Conservation (phyloP, 1,284 basidiomycete genomes). For the Leucoagaricus sp. region DNA sequence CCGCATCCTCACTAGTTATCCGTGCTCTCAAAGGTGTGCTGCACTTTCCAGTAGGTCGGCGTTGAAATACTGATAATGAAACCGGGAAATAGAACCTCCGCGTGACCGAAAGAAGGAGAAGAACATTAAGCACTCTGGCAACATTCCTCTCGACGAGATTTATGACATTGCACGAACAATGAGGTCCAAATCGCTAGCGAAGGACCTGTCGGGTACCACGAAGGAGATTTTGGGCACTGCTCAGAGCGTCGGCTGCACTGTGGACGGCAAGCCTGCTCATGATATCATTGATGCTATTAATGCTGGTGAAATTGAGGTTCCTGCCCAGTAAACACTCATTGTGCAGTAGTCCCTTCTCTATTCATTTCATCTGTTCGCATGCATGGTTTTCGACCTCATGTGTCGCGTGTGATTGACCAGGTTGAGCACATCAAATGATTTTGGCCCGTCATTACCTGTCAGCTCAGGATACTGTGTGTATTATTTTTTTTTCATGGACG, state of each 20-base stretch:
- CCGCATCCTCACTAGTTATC: slow-evolving; percentile 98
- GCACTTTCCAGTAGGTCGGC: slow-evolving; percentile 14
- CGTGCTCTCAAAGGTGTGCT: slow-evolving; percentile 90
- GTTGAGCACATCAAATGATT: no score
- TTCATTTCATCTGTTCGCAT: slow-evolving; percentile 4
- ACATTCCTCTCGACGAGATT: slow-evolving; percentile 95
- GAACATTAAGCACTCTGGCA: slow-evolving; percentile 98
- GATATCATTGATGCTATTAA: slow-evolving; percentile 97
- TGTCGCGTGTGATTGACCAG: not conserved
- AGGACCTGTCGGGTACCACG: slow-evolving; percentile 85
- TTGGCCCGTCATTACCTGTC: no score
- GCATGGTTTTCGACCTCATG: not conserved
- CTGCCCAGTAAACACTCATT: slow-evolving; percentile 76
- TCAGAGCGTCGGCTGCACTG: slow-evolving; percentile 94
- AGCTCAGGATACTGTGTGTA: no score
- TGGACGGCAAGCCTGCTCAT: slow-evolving; percentile 93
- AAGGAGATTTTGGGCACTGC: slow-evolving; percentile 96
- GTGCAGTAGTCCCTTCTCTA: slow-evolving; percentile 19
- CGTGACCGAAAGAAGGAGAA: slow-evolving; percentile 99
- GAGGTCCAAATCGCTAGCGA: slow-evolving; percentile 94
- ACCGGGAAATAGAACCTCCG: slow-evolving; percentile 78
- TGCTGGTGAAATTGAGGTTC: slow-evolving; percentile 93
- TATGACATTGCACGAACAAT: slow-evolving; percentile 96
- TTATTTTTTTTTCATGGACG: no score
- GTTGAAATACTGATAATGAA: not conserved